These are phyloP conservation scores for Cadophora malorum DNA, from an alignment of 2,329 filamentous ascomycete genomes.

Conservation along the genomic window DNA sequence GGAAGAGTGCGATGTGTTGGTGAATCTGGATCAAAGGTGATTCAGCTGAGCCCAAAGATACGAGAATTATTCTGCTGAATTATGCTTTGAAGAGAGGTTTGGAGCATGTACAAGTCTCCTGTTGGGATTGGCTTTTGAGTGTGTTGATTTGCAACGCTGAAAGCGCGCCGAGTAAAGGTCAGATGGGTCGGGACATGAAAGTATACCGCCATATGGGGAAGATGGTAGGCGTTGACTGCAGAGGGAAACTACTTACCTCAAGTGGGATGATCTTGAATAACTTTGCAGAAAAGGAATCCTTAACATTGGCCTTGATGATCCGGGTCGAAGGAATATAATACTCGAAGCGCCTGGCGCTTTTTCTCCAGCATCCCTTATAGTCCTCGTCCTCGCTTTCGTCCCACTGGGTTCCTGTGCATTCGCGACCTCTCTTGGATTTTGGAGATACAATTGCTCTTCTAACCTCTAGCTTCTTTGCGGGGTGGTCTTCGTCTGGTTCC, in stretches of 20 bases:
- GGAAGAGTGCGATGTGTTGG: conserved; percentile 40
- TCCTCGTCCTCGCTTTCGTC: conserved; percentile 12
- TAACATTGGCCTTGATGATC: neutral
- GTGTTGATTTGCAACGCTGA: neutral
- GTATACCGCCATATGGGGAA: neutral
- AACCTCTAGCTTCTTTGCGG: conserved; percentile 15
- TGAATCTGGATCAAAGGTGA: conserved; percentile 38
- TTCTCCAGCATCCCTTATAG: neutral
- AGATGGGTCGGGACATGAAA: neutral
- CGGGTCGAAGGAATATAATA: neutral
- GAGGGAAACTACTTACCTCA: conserved; percentile 27
- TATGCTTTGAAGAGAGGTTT: neutral
- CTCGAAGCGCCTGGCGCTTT: conserved; percentile 10
- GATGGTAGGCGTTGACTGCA: neutral
- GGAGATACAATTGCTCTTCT: conserved; percentile 7
- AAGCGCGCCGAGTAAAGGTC: neutral
- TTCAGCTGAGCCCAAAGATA: neutral
- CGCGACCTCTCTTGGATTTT: neutral
- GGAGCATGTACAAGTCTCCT: neutral
- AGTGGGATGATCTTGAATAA: conserved; percentile 29
- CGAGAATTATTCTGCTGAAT: neutral
- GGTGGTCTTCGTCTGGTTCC: conserved; percentile 8
- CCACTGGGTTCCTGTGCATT: neutral
- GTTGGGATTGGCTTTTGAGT: neutral
- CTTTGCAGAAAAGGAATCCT: conserved; percentile 10